A percentile compares a stretch with the other conserved stretches of the same genome.
Conservation (phyloP, 129 eudicot species). For the Helichrysum umbraculigerum region DNA sequence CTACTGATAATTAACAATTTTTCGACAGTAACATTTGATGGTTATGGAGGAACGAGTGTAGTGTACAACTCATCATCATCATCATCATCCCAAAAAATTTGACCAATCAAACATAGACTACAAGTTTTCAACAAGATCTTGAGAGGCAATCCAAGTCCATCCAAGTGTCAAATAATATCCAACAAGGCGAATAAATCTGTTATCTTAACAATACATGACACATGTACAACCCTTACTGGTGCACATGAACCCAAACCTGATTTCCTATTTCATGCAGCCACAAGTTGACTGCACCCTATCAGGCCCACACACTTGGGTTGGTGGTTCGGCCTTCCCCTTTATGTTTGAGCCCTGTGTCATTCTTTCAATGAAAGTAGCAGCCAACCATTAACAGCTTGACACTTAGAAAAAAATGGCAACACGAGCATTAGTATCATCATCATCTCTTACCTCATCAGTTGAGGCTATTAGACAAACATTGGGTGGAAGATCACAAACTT, state of each 20-base stretch:
- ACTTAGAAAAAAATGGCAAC: conserved; percentile 50
- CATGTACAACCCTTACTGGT: conserved; percentile 11
- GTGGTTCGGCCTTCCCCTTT: conserved; percentile 1
- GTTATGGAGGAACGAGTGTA: background rate
- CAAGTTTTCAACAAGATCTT: conserved; percentile 26
- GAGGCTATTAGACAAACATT: conserved; percentile 59
- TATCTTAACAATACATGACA: conserved; percentile 1
- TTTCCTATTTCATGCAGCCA: background rate
- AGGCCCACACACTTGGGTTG: conserved; percentile 14
- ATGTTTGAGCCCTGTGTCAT: conserved; percentile 6
- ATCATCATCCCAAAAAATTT: background rate
- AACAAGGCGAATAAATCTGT: background rate
- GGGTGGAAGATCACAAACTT: conserved; percentile 48
- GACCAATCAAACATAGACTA: conserved; percentile 24
- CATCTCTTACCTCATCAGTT: conserved; percentile 70
- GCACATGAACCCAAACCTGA: background rate
- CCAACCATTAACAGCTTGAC: background rate
- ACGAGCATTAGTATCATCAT: conserved; percentile 78
- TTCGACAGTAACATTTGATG: background rate
- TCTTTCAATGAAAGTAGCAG: conserved; percentile 1
- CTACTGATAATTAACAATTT: background rate
- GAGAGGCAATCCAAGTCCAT: conserved; percentile 28
- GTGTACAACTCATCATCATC: conserved; percentile 20
- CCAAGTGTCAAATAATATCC: conserved; percentile 22
- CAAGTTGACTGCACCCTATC: background rate